Base-by-base conservation (phyloP, 768 basidiomycete genomes). In the Lactarius indigo region DNA sequence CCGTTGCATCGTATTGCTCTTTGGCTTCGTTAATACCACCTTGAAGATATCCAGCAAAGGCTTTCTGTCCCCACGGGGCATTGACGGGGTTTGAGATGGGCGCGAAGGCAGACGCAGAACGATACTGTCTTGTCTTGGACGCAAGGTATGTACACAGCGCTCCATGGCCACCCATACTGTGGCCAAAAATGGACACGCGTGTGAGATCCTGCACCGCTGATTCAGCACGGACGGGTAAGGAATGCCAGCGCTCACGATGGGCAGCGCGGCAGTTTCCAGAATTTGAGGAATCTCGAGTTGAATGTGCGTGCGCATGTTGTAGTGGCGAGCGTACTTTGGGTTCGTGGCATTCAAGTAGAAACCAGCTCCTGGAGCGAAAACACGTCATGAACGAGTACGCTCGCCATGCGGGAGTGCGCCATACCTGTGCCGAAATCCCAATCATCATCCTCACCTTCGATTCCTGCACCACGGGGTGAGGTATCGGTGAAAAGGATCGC, bases 141-240 rank as follows among this genome's bases (percentile, higher is more conserved):
- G 86, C 81, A 55, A 98, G 87, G 77, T 98, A 98, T 44, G 98
- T 78, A 18, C 91, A 90, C 31, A 99, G 83, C 15, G 97, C 94
- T 9, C 97, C 97, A 74, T 97, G 95, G 2, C 97, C 97, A 64
- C 92, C 94, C 97, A 98, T 99, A 55, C 92, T 94, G 77, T 99
- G 97, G 12, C 97, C 97, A 73, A 94, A 91, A 72, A 98, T 89
- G 26, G 94, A 94, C 74, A 92, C 87, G 59, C 91, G 87, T 37
- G 80, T 82, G 70, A 89, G 83, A 79, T 98, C 94, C 93, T 95
- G 72, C 7, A 20, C 12, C 17, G 26, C 28, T 5, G 5, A 26
- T 47, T 65, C 30, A 65, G 23, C 30, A 26, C n/a, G 20, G 30
- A 28, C 30, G 44, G 59, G 20, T 31, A 28, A 35, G 13, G 30